Evolutionary conservation across 106 monocot species (phyloP).

Genomic region (Platanthera guangdongensis): DNA sequence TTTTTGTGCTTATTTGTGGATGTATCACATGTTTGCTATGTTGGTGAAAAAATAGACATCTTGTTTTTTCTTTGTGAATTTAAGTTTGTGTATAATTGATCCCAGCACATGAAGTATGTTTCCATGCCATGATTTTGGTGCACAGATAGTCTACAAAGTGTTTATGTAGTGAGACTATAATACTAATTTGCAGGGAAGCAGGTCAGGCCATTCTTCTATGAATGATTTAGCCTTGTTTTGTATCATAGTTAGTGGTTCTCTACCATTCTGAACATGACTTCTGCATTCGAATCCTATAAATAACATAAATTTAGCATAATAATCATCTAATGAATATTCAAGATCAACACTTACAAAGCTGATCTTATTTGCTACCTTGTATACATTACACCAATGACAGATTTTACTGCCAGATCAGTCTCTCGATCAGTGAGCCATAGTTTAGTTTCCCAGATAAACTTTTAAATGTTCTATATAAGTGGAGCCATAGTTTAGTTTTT

Average conservation of each 20-base stretch:
- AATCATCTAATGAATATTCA: not conserved
- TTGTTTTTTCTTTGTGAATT: too few species aligned
- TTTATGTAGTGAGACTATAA: too few species aligned
- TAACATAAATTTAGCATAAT: not conserved
- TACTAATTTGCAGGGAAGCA: too few species aligned
- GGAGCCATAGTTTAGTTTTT: too few species aligned
- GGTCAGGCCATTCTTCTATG: slow-evolving; percentile 66
- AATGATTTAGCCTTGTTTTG: slow-evolving; percentile 30
- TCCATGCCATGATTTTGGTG: too few species aligned
- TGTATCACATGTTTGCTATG: too few species aligned
- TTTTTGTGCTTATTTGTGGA: too few species aligned
- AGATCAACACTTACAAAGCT: not conserved
- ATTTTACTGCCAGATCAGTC: slow-evolving; percentile 15
- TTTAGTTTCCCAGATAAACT: not conserved
- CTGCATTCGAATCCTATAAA: slow-evolving; percentile 62
- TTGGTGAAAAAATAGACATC: too few species aligned
- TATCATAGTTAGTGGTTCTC: slow-evolving; percentile 35
- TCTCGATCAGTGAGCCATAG: slow-evolving; percentile 23
- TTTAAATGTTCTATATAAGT: too few species aligned
- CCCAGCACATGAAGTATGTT: too few species aligned
- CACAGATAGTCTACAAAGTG: too few species aligned
- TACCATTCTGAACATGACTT: slow-evolving; percentile 49
- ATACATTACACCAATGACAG: slow-evolving; percentile 35
- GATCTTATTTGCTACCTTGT: slow-evolving; percentile 36
- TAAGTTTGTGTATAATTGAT: too few species aligned